phyloP scores from a whole-genome alignment of 2,329 filamentous ascomycete species.

The Tolypocladium sp. region DNA sequence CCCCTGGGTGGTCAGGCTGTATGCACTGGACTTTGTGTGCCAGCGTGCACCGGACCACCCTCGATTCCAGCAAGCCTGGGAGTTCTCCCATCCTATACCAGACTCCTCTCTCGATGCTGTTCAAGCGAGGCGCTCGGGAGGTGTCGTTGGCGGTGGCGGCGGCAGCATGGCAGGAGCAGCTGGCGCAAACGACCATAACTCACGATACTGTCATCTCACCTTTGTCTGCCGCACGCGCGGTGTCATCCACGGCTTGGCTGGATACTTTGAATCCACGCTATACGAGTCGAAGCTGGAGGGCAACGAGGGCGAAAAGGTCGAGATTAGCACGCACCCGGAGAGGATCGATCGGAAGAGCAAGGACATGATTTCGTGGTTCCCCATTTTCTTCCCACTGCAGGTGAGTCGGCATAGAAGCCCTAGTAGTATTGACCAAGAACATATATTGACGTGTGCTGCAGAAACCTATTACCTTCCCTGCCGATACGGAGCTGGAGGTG shows the following conservation, averaged over 20 bases:
- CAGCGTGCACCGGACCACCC: slow-evolving; percentile 47
- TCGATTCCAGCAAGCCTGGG: slow-evolving; percentile 70
- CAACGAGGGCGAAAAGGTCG: slow-evolving; percentile 46
- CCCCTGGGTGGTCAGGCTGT: slow-evolving; percentile 90
- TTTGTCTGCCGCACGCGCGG: slow-evolving; percentile 75
- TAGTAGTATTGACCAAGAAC: not conserved
- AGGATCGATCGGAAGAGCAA: slow-evolving; percentile 88
- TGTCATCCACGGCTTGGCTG: slow-evolving; percentile 81
- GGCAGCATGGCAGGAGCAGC: slow-evolving; percentile 67
- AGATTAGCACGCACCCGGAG: slow-evolving; percentile 87
- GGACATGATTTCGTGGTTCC: slow-evolving; percentile 99
- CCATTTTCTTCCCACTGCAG: slow-evolving; percentile 95
- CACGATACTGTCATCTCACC: slow-evolving; percentile 64
- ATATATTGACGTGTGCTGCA: slow-evolving; percentile 23
- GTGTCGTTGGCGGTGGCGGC: slow-evolving; percentile 56
- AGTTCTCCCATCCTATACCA: slow-evolving; percentile 69
- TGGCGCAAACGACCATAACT: slow-evolving; percentile 86
- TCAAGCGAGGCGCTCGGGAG: slow-evolving; percentile 51
- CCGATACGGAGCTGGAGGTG: slow-evolving; percentile 75
- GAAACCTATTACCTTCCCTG: slow-evolving; percentile 79
- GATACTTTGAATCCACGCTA: slow-evolving; percentile 95
- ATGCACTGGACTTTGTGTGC: slow-evolving; percentile 79
- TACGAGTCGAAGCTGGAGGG: slow-evolving; percentile 49
- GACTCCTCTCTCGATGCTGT: slow-evolving; percentile 44
- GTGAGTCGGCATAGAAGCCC: slow-evolving; percentile 36